These are phyloP conservation scores for Symbiodinium natans DNA, from an alignment of 73 alveolate genomes.

Conservation along the genomic window DNA sequence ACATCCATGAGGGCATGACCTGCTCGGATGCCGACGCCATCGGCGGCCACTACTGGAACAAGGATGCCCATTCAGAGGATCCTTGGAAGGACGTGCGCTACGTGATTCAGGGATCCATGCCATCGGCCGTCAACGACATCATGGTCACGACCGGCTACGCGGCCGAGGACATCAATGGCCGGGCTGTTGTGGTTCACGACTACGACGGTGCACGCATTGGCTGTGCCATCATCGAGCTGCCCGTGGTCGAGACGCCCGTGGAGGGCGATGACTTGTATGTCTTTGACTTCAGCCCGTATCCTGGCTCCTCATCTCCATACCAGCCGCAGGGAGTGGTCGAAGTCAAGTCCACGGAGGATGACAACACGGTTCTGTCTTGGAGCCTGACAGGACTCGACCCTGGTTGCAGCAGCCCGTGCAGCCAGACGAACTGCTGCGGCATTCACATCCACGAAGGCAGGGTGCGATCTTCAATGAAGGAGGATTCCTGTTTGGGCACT, in stretches of 20 bases:
- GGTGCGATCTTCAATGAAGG: too few species aligned
- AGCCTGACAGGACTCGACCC: conserved; percentile 50
- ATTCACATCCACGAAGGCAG: conserved; percentile 16
- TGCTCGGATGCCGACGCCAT: conserved; percentile 12
- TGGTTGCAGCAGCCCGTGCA: conserved; percentile 8
- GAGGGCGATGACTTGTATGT: conserved; percentile 3
- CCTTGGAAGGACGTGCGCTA: neutral
- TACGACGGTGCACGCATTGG: neutral
- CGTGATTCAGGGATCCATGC: neutral
- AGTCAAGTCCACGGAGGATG: neutral
- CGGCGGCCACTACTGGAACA: conserved; percentile 13
- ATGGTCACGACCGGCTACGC: neutral
- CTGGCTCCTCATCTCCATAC: neutral
- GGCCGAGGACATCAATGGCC: neutral
- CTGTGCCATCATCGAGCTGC: conserved; percentile 4
- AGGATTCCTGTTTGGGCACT: too few species aligned
- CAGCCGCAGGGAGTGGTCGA: neutral
- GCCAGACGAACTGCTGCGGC: neutral
- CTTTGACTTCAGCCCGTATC: neutral
- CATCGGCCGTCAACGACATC: neutral
- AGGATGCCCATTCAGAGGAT: neutral
- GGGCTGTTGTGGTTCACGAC: conserved; percentile 15
- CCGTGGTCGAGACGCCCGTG: neutral
- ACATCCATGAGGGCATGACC: conserved; percentile 68
- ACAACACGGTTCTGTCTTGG: conserved; percentile 24